phyloP scores from a whole-genome alignment of 495 filamentous ascomycete species.

The Talaromyces proteolyticus region DNA sequence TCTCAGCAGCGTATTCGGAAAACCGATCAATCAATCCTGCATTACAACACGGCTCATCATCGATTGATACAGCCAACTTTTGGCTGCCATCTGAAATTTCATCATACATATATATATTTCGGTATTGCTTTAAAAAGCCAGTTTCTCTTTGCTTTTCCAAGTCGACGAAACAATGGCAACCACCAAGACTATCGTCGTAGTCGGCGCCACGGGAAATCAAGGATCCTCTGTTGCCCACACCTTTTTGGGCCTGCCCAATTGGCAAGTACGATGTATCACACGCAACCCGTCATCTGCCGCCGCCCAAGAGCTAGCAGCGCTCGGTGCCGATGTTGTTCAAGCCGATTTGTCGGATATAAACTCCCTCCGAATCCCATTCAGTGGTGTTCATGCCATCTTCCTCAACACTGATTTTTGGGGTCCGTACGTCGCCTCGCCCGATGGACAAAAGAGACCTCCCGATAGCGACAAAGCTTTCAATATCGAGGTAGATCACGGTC shows the following conservation, averaged over 20 bases:
- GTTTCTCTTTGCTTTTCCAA: background rate
- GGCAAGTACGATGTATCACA: conserved; percentile 18
- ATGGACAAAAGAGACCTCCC: background rate
- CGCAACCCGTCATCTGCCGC: conserved; percentile 8
- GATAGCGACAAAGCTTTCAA: conserved; percentile 37
- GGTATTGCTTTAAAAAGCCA: background rate
- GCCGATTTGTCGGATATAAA: conserved; percentile 45
- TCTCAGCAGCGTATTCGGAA: background rate
- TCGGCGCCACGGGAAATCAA: conserved; percentile 30
- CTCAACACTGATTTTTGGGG: conserved; percentile 51
- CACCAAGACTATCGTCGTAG: conserved; percentile 19
- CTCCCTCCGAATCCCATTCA: conserved; percentile 42
- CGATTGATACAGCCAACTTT: background rate
- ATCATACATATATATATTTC: background rate
- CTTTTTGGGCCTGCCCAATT: conserved; percentile 27
- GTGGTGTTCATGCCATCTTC: conserved; percentile 49
- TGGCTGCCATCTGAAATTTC: background rate
- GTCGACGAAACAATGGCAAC: background rate
- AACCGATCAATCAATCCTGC: background rate
- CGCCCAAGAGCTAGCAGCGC: conserved; percentile 9
- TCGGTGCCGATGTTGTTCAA: conserved; percentile 12
- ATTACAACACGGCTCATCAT: background rate
- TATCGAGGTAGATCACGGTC: conserved; percentile 38
- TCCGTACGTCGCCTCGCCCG: conserved; percentile 14
- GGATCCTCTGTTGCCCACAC: conserved; percentile 38